Conservation (phyloP, 108 stramenopile species). For the Discostella pseudostelligera region DNA sequence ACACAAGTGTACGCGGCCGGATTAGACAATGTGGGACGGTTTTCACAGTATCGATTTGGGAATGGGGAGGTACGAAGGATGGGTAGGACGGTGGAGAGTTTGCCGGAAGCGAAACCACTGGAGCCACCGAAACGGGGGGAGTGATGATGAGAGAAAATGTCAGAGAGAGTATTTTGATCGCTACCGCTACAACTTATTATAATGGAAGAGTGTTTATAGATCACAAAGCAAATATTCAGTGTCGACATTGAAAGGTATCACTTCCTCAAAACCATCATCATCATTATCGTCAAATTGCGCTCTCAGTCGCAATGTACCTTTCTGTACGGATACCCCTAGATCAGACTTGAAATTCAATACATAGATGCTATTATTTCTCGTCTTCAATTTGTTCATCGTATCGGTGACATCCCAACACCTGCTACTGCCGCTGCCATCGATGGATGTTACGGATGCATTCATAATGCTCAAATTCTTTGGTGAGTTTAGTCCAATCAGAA, state of each 20-base stretch:
- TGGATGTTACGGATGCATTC: not conserved
- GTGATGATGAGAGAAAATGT: no score
- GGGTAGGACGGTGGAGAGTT: constrained; percentile 41
- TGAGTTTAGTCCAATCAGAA: constrained; percentile 19
- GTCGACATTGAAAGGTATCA: not conserved
- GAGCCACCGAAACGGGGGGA: constrained; percentile 20
- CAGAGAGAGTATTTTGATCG: no score
- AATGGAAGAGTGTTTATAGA: not conserved
- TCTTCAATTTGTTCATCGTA: not conserved
- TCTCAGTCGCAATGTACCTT: not conserved
- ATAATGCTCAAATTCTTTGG: not conserved
- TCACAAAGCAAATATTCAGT: constrained; percentile 16
- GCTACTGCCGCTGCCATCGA: not conserved
- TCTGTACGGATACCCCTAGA: not conserved
- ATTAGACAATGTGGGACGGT: constrained; percentile 67
- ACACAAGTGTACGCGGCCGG: constrained; percentile 76
- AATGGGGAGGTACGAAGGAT: constrained; percentile 81
- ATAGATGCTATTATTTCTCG: not conserved
- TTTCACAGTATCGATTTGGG: constrained; percentile 77
- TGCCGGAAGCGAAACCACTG: constrained; percentile 51
- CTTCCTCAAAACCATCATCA: not conserved
- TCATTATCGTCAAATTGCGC: constrained; percentile 8
- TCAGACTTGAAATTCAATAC: constrained; percentile 3
- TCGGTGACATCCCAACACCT: constrained; percentile 5
- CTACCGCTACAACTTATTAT: no score